phyloP scores from a whole-genome alignment of 2,329 filamentous ascomycete species.

The Zymoseptoria brevis region DNA sequence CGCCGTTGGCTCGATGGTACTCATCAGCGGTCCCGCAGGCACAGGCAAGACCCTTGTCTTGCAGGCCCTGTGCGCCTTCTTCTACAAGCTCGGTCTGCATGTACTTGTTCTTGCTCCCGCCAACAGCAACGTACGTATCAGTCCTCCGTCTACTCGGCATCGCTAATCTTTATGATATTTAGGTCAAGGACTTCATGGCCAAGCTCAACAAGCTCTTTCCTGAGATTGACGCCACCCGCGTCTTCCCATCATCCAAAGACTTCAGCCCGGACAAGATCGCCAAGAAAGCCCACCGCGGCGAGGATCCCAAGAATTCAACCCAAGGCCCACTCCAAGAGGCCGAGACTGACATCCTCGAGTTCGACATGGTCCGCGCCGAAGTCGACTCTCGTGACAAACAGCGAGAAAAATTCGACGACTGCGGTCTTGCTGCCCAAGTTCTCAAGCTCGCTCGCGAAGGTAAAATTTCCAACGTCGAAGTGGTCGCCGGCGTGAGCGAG shows the following conservation, averaged over 20 bases:
- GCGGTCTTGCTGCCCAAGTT: slow-evolving; percentile 1
- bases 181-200: slow-evolving; percentile 11
- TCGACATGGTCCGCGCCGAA: slow-evolving; percentile 12
- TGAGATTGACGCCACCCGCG: slow-evolving; percentile 8
- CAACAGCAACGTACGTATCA: slow-evolving; percentile 10
- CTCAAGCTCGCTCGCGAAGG: slow-evolving; percentile 8
- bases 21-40: slow-evolving; percentile 14
- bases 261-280: slow-evolving; percentile 6
- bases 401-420: not conserved
- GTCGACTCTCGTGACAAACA: slow-evolving; percentile 1
- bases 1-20: slow-evolving; percentile 9
- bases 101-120: slow-evolving; percentile 14
- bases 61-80: slow-evolving; percentile 13
- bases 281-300: not conserved
- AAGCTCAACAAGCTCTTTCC: slow-evolving; percentile 14
- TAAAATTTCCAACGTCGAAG: slow-evolving; percentile 3
- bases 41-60: slow-evolving; percentile 11
- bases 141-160: no score
- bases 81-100: slow-evolving; percentile 14
- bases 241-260: slow-evolving; percentile 9
- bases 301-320: not conserved
- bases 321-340: not conserved
- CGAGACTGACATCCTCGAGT: slow-evolving; percentile 6
- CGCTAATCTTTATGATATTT: no score
- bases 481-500: slow-evolving; percentile 1